Evolutionary conservation across 352 stramenopile species (phyloP), one percentile per base, ranked within the genome.

Genomic region (Blastocystis sp.): DNA sequence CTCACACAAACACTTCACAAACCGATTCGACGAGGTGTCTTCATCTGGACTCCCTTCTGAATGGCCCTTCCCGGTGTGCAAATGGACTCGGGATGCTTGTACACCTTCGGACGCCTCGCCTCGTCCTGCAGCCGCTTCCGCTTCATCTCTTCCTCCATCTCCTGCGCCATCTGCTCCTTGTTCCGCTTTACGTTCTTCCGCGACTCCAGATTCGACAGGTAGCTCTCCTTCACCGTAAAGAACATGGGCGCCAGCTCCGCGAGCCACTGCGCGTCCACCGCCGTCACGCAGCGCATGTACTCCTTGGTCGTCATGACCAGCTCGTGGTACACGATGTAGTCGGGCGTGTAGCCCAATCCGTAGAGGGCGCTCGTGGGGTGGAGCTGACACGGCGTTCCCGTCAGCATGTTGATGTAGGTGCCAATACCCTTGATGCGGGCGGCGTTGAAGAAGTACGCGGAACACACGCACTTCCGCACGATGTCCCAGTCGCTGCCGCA

Each of bases 361-460:
- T 97, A 98, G 18, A 99, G 87, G n/a, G 96, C 94, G 38, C 93
- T 96, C 56, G 93, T 97, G 9, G 96, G 96, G 88, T 99, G 96
- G 27, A 99, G 87, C 42, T 97, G 92, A 87, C 93, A 97, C 51
- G 96, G 94, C 89, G 98, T 98, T 18, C 95, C 95, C 42, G 93
- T 97, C 24, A 99, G 89, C 93, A 99, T 97, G 89, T 98, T 99
- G n/a, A 98, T 94, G 88, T 99, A 99, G 88, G 98, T 95, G 34
- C 95, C 95, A 76, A 98, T 97, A 24, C 94, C 95, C 90, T 99
- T 98, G 88, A 98, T 97, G 87, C 97, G 94, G 11, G 95, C 96
- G 59, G 92, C 94, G 87, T 99, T 98, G 93, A 98, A 98, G 87
- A 99, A 99, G 89, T 99, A 99, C 14, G 95, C 95, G 24, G 94